phyloP scores from a whole-genome alignment of 2,329 filamentous ascomycete species.

The Alternaria burnsii region DNA sequence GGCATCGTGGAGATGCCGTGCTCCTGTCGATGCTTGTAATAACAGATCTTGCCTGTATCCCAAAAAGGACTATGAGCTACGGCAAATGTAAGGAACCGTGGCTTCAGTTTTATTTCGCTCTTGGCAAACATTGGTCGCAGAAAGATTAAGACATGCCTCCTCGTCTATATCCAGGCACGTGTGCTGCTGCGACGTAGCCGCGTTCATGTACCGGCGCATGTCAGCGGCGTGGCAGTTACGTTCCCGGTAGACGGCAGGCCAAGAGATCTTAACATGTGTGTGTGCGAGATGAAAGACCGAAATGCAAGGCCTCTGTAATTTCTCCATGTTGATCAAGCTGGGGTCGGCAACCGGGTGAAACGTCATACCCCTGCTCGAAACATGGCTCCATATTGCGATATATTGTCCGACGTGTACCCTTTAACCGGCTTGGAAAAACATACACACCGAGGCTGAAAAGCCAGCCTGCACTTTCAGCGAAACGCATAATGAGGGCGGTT shows the following conservation, averaged over 20 bases:
- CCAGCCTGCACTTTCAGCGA: constrained; percentile 11
- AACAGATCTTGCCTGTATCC: background rate
- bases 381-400: constrained; percentile 22
- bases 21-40: background rate
- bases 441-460: constrained; percentile 11
- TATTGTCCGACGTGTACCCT: constrained; percentile 18
- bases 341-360: constrained; percentile 22
- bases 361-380: constrained; percentile 16
- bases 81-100: background rate
- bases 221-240: constrained; percentile 7
- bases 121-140: constrained; percentile 5
- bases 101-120: background rate
- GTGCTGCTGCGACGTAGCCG: background rate
- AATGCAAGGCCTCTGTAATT: constrained; percentile 12
- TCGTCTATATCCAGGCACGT: constrained; percentile 6
- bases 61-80: background rate
- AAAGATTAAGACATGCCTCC: constrained; percentile 6
- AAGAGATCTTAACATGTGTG: constrained; percentile 9
- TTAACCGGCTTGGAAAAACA: constrained; percentile 22
- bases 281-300: constrained; percentile 2
- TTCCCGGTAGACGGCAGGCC: constrained; percentile 12
- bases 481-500: constrained; percentile 13
- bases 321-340: constrained; percentile 16
- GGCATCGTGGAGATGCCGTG: background rate
- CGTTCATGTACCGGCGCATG: constrained; percentile 6